Percentiles rank a stretch among this genome's conserved stretches.
phyloP scores from a whole-genome alignment of 768 basidiomycete genomes.

The Termitomyces sp. region DNA sequence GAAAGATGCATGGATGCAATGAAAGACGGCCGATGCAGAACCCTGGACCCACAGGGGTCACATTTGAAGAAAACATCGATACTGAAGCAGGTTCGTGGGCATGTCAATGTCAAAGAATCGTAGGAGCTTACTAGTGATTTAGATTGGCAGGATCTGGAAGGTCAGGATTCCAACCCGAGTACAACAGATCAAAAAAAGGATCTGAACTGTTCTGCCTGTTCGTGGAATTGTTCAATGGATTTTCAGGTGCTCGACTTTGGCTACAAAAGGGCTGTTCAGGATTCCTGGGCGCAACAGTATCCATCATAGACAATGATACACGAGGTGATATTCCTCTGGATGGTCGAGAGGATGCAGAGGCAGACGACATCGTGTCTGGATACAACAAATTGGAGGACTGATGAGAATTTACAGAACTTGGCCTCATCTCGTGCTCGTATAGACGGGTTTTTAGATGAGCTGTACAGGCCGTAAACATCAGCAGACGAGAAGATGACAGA shows the following conservation, averaged over 20 bases:
- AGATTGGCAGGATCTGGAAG: slow-evolving; percentile 70
- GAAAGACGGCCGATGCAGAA: slow-evolving; percentile 79
- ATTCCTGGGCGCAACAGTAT: slow-evolving; percentile 26
- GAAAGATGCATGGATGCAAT: slow-evolving; percentile 73
- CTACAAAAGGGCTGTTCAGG: slow-evolving; percentile 35
- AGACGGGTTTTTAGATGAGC: slow-evolving; percentile 61
- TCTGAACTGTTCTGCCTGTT: slow-evolving; percentile 30
- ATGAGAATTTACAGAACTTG: slow-evolving; percentile 33
- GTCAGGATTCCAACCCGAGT: slow-evolving; percentile 82
- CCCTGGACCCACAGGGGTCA: slow-evolving; percentile 81
- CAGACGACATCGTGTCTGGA: slow-evolving; percentile 11
- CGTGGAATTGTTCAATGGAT: slow-evolving; percentile 21
- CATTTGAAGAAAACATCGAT: slow-evolving; percentile 86
- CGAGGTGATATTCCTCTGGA: slow-evolving; percentile 37
- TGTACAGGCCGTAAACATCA: slow-evolving; percentile 20
- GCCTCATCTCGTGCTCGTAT: slow-evolving; percentile 40
- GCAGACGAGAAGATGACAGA: background rate
- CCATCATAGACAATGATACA: slow-evolving; percentile 37
- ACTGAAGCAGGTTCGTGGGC: slow-evolving; percentile 29
- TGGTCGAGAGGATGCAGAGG: slow-evolving; percentile 15
- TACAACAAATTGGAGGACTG: slow-evolving; percentile 18
- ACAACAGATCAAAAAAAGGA: slow-evolving; percentile 59
- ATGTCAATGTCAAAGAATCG: background rate
- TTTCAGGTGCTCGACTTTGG: slow-evolving; percentile 47
- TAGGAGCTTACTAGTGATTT: slow-evolving; percentile 63